A percentile compares a stretch with the other conserved stretches of the same genome.
These are phyloP conservation scores for Saccharomycopsis hybrid DNA, from an alignment of 1,139 yeast genomes.

Conservation along the genomic window DNA sequence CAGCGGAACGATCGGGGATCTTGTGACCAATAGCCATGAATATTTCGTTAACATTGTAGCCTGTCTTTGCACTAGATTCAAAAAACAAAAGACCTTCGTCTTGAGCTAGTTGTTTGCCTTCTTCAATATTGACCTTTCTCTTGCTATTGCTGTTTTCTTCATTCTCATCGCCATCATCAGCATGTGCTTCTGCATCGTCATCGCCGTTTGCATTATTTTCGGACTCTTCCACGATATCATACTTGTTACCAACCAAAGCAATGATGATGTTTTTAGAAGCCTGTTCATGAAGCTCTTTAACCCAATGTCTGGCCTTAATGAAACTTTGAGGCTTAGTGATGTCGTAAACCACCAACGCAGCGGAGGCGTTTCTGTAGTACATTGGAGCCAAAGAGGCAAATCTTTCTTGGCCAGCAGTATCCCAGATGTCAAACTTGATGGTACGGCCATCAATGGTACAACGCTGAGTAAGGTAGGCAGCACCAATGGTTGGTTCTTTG, in stretches of 20 bases:
- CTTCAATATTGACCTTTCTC: constrained; percentile 81
- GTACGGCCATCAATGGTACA: constrained; percentile 87
- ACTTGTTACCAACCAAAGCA: constrained; percentile 90
- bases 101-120: constrained; percentile 72
- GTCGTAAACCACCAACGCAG: constrained; percentile 93
- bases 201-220: constrained; percentile 29
- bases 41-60: constrained; percentile 87
- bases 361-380: constrained; percentile 98
- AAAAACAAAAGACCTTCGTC: constrained; percentile 87
- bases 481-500: constrained; percentile 96
- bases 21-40: constrained; percentile 85
- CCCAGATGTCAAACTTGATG: constrained; percentile 97
- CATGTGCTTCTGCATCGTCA: constrained; percentile 62
- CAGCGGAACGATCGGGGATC: constrained; percentile 45
- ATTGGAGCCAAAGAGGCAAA: constrained; percentile 96
- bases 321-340: constrained; percentile 96
- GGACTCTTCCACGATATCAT: constrained; percentile 48
- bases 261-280: constrained; percentile 87
- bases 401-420: constrained; percentile 97
- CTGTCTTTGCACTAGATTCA: constrained; percentile 93
- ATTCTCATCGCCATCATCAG: constrained; percentile 59
- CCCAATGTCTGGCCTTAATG: constrained; percentile 99
- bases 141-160: constrained; percentile 31
- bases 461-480: constrained; percentile 92
- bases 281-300: constrained; percentile 91